A percentile compares a stretch with the other conserved stretches of the same genome.
These are phyloP conservation scores for Moringa oleifera DNA, from an alignment of 345 rosid genomes.

Conservation along the genomic window DNA sequence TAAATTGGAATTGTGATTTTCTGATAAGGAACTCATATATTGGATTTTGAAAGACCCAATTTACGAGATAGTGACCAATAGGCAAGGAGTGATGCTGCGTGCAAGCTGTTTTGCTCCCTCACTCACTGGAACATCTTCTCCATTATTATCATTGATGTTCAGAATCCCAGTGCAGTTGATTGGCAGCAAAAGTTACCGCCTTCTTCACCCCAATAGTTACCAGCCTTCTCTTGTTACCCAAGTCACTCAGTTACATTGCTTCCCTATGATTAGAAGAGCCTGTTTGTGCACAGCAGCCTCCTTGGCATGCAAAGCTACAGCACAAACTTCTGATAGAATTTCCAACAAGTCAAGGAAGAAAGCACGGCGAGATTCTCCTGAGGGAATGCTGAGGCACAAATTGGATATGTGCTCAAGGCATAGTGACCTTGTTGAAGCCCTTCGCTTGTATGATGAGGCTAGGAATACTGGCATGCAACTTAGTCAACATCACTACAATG, in stretches of 20 bases:
- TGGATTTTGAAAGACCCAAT: no score
- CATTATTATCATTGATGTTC: conserved; percentile 24
- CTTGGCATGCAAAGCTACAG: conserved; percentile 33
- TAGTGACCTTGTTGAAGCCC: conserved; percentile 65
- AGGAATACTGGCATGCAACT: conserved; percentile 39
- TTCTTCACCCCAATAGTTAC: conserved; percentile 17
- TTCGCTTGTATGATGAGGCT: conserved; percentile 79
- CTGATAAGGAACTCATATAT: no score
- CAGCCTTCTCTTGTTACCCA: conserved; percentile 14
- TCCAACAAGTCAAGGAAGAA: conserved; percentile 48
- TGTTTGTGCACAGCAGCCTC: conserved; percentile 32
- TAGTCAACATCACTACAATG: conserved; percentile 57
- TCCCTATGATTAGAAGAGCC: conserved; percentile 23
- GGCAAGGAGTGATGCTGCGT: conserved; percentile 32
- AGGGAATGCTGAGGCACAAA: conserved; percentile 41
- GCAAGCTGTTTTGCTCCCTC: conserved; percentile 34
- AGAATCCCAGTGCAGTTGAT: conserved; percentile 27
- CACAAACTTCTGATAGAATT: conserved; percentile 14
- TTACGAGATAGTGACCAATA: background rate
- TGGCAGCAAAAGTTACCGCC: conserved; percentile 10
- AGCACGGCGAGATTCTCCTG: conserved; percentile 55
- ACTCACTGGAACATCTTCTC: conserved; percentile 20
- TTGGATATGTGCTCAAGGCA: conserved; percentile 65
- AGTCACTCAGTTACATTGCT: conserved; percentile 16
- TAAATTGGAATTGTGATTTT: no score